Percentiles rank a stretch among this genome's conserved stretches.
These are phyloP conservation scores for Heliamphora pulchella DNA, from an alignment of 179 eudicot species.

Conservation along the genomic window DNA sequence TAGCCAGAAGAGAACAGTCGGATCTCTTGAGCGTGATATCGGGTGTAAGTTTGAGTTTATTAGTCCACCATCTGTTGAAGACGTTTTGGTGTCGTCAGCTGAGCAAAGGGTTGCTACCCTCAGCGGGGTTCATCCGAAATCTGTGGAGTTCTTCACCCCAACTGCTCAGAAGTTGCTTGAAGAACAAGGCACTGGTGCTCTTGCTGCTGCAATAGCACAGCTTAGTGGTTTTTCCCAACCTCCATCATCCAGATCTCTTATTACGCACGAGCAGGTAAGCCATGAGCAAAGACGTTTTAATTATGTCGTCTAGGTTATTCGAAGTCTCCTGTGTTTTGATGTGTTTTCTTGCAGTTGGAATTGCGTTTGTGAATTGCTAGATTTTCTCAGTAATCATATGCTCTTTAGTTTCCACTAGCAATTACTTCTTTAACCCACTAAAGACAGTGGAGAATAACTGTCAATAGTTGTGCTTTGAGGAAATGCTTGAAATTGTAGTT, in stretches of 20 bases:
- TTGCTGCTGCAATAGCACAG: slow-evolving; percentile 93
- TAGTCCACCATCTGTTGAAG: slow-evolving; percentile 66
- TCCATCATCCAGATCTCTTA: slow-evolving; percentile 85
- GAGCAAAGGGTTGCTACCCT: slow-evolving; percentile 85
- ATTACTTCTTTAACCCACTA: neutral
- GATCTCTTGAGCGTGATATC: slow-evolving; percentile 76
- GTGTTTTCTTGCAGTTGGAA: neutral
- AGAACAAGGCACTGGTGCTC: slow-evolving; percentile 66
- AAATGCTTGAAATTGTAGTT: neutral
- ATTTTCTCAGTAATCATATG: neutral
- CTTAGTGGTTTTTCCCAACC: slow-evolving; percentile 91
- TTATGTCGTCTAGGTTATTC: neutral
- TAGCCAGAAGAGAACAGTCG: slow-evolving; percentile 70
- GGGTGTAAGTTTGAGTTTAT: slow-evolving; percentile 75
- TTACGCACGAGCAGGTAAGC: slow-evolving; percentile 84
- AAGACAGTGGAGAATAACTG: neutral
- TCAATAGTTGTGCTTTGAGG: neutral
- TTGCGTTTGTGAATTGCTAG: neutral
- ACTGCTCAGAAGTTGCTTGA: slow-evolving; percentile 76
- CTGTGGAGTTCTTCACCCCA: slow-evolving; percentile 74
- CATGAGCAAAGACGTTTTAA: neutral
- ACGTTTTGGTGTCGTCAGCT: slow-evolving; percentile 74
- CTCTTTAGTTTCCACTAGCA: neutral
- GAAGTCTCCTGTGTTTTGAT: neutral
- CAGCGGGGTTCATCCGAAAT: slow-evolving; percentile 72